phyloP scores from a whole-genome alignment of 805 yeast species.

The Candida gorgasii region DNA sequence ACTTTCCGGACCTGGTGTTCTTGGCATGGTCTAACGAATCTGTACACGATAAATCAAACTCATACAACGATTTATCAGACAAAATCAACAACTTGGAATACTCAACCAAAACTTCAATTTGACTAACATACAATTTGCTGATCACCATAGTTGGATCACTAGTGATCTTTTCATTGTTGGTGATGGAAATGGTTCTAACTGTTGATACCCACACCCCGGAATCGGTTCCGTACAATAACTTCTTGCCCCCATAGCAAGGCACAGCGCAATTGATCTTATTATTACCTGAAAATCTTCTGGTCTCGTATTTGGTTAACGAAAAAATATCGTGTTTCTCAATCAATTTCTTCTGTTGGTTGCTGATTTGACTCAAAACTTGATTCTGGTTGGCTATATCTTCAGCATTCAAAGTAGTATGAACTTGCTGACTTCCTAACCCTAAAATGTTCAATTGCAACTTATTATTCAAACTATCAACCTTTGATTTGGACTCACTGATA shows the following conservation, averaged over 20 bases:
- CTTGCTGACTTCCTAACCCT: constrained; percentile 55
- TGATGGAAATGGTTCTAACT: constrained; percentile 53
- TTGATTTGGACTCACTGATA: constrained; percentile 34
- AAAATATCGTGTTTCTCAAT: constrained; percentile 76
- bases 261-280: constrained; percentile 87
- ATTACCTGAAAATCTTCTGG: constrained; percentile 70
- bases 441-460: constrained; percentile 53
- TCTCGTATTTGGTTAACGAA: constrained; percentile 71
- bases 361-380: constrained; percentile 76
- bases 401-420: constrained; percentile 53
- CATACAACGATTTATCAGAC: constrained; percentile 77
- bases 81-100: constrained; percentile 79
- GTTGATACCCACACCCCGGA: constrained; percentile 86
- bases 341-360: constrained; percentile 73
- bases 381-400: constrained; percentile 65
- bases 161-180: constrained; percentile 51
- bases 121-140: constrained; percentile 75
- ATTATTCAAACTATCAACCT: constrained; percentile 20
- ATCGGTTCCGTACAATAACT: constrained; percentile 87
- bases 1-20: constrained; percentile 67
- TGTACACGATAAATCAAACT: constrained; percentile 62
- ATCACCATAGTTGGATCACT: constrained; percentile 77
- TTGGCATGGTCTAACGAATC: constrained; percentile 50
- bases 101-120: constrained; percentile 88
- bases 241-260: constrained; percentile 93